Conservation (phyloP, 2,329 filamentous ascomycete genomes). For the Trichoderma pleuroti region DNA sequence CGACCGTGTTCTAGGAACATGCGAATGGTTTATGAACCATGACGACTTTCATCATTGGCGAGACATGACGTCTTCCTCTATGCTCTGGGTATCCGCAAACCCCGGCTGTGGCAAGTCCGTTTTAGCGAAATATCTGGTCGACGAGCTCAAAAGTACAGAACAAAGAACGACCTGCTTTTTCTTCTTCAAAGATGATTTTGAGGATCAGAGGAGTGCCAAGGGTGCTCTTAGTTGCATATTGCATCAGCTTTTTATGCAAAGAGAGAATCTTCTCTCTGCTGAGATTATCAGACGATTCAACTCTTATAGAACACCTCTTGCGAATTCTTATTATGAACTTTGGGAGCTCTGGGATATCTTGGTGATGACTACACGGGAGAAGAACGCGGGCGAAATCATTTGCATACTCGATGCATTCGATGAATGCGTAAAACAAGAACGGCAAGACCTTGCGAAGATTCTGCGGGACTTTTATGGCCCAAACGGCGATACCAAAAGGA, state of each 20-base stretch:
- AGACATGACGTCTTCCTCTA: constrained; percentile 19
- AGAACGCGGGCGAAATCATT: constrained; percentile 27
- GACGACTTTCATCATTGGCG: constrained; percentile 28
- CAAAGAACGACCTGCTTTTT: constrained; percentile 37
- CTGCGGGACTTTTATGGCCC: constrained; percentile 21
- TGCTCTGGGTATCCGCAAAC: constrained; percentile 34
- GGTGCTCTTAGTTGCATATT: constrained; percentile 36
- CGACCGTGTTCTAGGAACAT: constrained; percentile 29
- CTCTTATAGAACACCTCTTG: not conserved
- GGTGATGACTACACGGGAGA: not conserved
- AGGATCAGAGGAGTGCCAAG: constrained; percentile 31
- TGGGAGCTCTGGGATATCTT: not conserved
- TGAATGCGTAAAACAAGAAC: constrained; percentile 27
- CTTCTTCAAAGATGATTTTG: constrained; percentile 44
- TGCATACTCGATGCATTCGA: constrained; percentile 42
- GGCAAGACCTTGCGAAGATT: constrained; percentile 21
- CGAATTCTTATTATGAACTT: constrained; percentile 18
- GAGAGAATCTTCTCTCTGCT: not conserved
- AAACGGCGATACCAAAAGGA: not conserved
- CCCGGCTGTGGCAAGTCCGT: constrained; percentile 35
- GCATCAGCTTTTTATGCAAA: constrained; percentile 36
- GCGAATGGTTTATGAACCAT: constrained; percentile 33
- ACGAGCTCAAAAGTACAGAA: constrained; percentile 24
- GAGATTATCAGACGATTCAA: not conserved
- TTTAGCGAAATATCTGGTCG: constrained; percentile 25